These are phyloP conservation scores for Rhytidiadelphus loreus DNA, from an alignment of 225 moss, liverwort and hornwort species.

Conservation along the genomic window DNA sequence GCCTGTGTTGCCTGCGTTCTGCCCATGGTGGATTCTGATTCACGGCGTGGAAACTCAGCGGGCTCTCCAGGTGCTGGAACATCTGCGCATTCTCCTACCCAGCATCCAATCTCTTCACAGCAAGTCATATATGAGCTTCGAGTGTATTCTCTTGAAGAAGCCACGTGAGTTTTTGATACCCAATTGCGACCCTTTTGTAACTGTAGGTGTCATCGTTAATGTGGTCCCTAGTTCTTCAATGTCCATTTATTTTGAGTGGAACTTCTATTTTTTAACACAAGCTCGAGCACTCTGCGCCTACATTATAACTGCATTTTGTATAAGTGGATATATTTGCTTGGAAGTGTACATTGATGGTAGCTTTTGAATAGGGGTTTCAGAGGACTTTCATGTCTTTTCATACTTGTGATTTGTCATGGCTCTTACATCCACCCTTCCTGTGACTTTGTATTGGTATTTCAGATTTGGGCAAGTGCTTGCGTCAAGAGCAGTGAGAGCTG, in stretches of 20 bases:
- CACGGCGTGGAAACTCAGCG: conserved; percentile 46
- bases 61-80: conserved; percentile 80
- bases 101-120: conserved; percentile 88
- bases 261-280: not conserved
- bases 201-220: not conserved
- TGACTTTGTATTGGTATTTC: conserved; percentile 6
- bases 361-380: not conserved
- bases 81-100: conserved; percentile 88
- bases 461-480: conserved; percentile 98
- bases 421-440: not conserved
- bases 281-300: not conserved
- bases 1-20: conserved; percentile 97
- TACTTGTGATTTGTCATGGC: not conserved
- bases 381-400: not conserved
- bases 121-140: conserved; percentile 99
- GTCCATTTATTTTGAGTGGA: not conserved
- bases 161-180: conserved; percentile 58
- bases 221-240: not conserved
- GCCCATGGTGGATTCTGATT: conserved; percentile 72
- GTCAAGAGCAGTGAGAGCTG: conserved; percentile 95
- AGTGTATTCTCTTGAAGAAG: conserved; percentile 97
- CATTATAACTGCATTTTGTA: not conserved
- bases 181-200: not conserved
- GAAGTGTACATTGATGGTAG: not conserved
- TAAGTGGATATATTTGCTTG: not conserved